Base-by-base conservation (phyloP, 2,329 filamentous ascomycete genomes). In the Camptophora hylomeconis region DNA sequence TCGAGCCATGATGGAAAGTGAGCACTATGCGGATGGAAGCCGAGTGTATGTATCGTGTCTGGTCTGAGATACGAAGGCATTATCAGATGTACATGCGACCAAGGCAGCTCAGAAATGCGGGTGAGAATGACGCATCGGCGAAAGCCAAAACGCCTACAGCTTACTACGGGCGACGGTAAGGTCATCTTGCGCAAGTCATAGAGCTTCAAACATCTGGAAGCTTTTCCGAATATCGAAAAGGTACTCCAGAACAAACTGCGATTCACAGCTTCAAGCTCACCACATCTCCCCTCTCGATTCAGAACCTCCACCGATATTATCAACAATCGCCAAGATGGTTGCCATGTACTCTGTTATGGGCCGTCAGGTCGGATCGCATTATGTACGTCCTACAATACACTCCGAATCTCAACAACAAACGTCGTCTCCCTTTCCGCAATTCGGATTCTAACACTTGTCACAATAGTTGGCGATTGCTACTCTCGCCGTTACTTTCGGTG, bases 391-490 rank as follows among this genome's bases (percentile, higher is more conserved):
- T 17, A 19, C 17, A 26, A 44, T 41, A 37, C 37, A 38, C 45
- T 47, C 43, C 42, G 44, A 27, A 22, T 21, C 19, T 24, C 24
- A 24, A 20, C 24, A n/a, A 13, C 16, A 31, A 17, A 15, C 12
- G 12, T 16, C n/a, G n/a, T n/a, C 9, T 7, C 12, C n/a, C 27
- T 34, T 11, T 33, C 13, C 15, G 24, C 20, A 13, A 16, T 20
- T 10, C 8, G 28, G 25, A 19, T 11, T 28, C n/a, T 11, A 31
- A 20, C 4, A 31, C 24, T 37, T 38, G 30, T 41, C 24, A 17
- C 33, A 15, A 35, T 45, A 77, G 72, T 70, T 77, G 48, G 58
- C 72, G 38, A 75, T 76, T 49, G 65, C 60, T 36, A 67, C 65
- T 32, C 61, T 72, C 35, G 56, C 57, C 39, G 53, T 57, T 13